Evolutionary conservation across 2,329 filamentous ascomycete genomes (phyloP).

Genomic region (Fusarium anthophilum): DNA sequence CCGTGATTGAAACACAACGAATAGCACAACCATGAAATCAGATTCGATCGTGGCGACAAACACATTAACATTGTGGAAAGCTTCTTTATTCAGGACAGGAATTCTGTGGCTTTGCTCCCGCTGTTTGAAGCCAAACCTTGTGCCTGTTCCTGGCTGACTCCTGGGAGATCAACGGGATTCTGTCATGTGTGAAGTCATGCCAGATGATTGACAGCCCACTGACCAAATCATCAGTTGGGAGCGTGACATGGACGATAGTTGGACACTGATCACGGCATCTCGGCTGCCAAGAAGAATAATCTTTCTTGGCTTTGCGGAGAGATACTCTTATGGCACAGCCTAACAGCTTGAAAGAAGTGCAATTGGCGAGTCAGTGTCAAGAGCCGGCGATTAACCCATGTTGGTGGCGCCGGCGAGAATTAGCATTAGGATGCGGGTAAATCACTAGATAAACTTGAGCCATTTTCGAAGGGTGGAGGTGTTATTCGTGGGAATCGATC

Average conservation of each 20-base stretch:
- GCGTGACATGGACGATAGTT: not conserved
- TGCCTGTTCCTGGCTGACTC: conserved; percentile 26
- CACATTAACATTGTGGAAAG: not conserved
- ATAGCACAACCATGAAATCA: not conserved
- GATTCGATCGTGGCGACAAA: not conserved
- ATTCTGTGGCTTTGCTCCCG: conserved; percentile 31
- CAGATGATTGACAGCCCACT: not conserved
- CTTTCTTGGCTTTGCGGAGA: conserved; percentile 8
- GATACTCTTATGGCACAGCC: not conserved
- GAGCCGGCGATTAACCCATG: conserved; percentile 17
- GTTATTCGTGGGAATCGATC: conserved; percentile 23
- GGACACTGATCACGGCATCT: conserved; percentile 26
- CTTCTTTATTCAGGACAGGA: conserved; percentile 11
- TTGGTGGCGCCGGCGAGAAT: conserved; percentile 9
- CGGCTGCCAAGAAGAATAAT: conserved; percentile 27
- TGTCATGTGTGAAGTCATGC: conserved; percentile 7
- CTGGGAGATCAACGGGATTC: not conserved
- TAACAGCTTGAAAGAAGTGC: not conserved
- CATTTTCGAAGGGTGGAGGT: conserved; percentile 4
- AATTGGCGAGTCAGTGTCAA: conserved; percentile 22
- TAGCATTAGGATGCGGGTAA: conserved; percentile 10
- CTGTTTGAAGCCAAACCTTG: conserved; percentile 4
- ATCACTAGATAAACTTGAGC: conserved; percentile 19
- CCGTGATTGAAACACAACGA: conserved; percentile 11
- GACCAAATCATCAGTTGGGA: conserved; percentile 1